phyloP scores from a whole-genome alignment of 257 asterid species.

The Mentha longifolia region DNA sequence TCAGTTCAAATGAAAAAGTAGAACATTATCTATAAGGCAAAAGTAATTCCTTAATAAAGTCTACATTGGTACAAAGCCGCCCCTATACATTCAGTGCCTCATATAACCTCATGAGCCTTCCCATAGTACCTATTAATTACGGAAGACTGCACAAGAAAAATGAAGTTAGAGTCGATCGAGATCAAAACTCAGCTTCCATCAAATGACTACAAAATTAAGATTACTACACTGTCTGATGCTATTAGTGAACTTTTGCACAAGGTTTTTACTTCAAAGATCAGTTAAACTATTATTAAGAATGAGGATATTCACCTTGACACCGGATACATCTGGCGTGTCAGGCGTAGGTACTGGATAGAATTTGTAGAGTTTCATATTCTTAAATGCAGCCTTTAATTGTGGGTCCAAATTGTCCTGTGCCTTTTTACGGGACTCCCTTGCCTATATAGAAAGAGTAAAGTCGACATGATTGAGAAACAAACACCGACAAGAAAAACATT shows the following conservation, averaged over 20 bases:
- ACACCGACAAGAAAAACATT: conserved; percentile 17
- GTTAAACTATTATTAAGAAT: not conserved
- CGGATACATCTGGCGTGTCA: conserved; percentile 80
- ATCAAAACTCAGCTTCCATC: not conserved
- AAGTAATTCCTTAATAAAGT: rapidly evolving
- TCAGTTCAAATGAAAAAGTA: too few relatives aligned
- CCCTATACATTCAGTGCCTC: too few relatives aligned
- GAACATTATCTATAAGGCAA: too few relatives aligned
- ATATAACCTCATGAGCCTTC: conserved; percentile 67
- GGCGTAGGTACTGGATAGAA: conserved; percentile 84
- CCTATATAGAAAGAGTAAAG: conserved; percentile 50
- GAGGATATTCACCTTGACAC: conserved; percentile 64
- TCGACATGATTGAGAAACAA: conserved; percentile 18
- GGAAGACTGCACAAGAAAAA: conserved; percentile 52
- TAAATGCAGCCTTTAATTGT: conserved; percentile 68
- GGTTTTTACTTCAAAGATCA: not conserved
- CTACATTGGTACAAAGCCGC: rapidly evolving
- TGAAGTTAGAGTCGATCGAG: not conserved
- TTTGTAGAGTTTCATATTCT: conserved; percentile 71
- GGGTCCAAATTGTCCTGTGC: conserved; percentile 72
- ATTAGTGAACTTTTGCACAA: not conserved
- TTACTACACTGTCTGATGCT: not conserved
- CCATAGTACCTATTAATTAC: conserved; percentile 94
- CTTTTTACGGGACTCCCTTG: conserved; percentile 84
- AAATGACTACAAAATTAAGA: not conserved